These are phyloP conservation scores for Lachancea fermentati DNA, from an alignment of 805 yeast species.

Conservation along the genomic window DNA sequence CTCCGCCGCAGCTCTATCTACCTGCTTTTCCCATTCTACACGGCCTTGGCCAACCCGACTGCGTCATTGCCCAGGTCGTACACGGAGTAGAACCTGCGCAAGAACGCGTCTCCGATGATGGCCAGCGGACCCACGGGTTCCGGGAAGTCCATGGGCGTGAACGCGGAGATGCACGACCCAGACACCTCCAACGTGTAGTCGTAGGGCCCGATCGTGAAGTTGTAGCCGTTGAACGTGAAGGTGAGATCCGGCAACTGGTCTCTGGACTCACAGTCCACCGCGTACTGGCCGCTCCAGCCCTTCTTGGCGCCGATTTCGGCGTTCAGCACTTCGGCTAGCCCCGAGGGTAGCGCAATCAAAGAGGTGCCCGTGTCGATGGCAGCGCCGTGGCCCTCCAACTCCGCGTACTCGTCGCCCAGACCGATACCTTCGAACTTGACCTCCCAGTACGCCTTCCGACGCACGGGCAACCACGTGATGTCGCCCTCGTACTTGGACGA, in stretches of 20 bases:
- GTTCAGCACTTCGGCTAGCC: conserved; percentile 91
- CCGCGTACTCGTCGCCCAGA: conserved; percentile 88
- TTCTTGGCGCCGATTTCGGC: conserved; percentile 95
- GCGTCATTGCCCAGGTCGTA: conserved; percentile 88
- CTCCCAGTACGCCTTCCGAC: conserved; percentile 99
- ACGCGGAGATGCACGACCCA: conserved; percentile 93
- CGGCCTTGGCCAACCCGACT: conserved; percentile 87
- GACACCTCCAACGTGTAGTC: conserved; percentile 93
- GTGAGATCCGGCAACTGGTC: conserved; percentile 86
- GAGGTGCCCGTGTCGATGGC: conserved; percentile 99
- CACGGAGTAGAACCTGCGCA: conserved; percentile 89
- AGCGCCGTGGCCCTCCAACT: conserved; percentile 80
- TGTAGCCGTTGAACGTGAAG: conserved; percentile 81
- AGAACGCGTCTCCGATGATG: conserved; percentile 94
- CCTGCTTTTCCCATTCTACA: conserved; percentile 28
- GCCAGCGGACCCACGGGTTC: conserved; percentile 96
- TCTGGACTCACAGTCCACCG: conserved; percentile 84
- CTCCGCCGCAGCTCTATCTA: too few relatives aligned
- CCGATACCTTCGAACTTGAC: conserved; percentile 87
- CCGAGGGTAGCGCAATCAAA: conserved; percentile 88
- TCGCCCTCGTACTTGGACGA: conserved; percentile 71
- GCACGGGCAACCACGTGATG: conserved; percentile 91
- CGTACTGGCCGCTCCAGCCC: conserved; percentile 96
- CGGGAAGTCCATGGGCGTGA: conserved; percentile 97
- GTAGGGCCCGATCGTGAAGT: conserved; percentile 82